Conservation (phyloP, 331 rosid genomes). For the Malus hybrid region DNA sequence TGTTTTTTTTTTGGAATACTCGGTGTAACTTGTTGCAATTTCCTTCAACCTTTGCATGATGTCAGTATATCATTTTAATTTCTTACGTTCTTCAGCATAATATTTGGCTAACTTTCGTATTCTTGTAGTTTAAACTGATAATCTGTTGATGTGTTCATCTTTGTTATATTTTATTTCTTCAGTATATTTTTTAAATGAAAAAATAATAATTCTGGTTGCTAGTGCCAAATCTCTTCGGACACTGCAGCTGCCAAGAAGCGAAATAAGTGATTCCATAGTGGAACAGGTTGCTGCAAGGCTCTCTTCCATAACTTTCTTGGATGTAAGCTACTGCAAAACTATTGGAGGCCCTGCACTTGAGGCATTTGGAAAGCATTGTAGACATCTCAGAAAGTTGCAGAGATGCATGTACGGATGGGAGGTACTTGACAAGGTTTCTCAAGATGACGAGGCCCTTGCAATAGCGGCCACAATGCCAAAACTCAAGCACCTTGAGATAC, state of each 20-base stretch:
- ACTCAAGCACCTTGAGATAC: slow-evolving; percentile 10
- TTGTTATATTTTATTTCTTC: neutral
- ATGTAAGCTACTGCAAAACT: slow-evolving; percentile 16
- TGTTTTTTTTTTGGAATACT: no score
- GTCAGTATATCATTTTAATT: no score
- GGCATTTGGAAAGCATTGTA: slow-evolving; percentile 16
- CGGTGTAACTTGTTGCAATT: no score
- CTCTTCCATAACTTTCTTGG: slow-evolving; percentile 5
- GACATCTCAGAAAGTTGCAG: slow-evolving; percentile 4
- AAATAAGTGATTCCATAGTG: slow-evolving; percentile 7
- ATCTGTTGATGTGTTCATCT: neutral
- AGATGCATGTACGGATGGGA: neutral
- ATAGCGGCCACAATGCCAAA: slow-evolving; percentile 25
- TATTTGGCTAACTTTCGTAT: neutral
- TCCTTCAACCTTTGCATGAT: no score
- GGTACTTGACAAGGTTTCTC: neutral
- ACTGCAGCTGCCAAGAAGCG: slow-evolving; percentile 7
- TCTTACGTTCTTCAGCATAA: no score
- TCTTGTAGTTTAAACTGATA: neutral
- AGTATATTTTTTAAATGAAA: neutral
- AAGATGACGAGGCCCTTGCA: slow-evolving; percentile 15
- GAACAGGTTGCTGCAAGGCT: slow-evolving; percentile 10
- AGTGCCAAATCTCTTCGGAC: slow-evolving; percentile 21
- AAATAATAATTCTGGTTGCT: neutral
- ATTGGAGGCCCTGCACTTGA: slow-evolving; percentile 14